A percentile compares a stretch with the other conserved stretches of the same genome.
Conservation (phyloP, 2,329 filamentous ascomycete genomes). For the Xylaria sp. region DNA sequence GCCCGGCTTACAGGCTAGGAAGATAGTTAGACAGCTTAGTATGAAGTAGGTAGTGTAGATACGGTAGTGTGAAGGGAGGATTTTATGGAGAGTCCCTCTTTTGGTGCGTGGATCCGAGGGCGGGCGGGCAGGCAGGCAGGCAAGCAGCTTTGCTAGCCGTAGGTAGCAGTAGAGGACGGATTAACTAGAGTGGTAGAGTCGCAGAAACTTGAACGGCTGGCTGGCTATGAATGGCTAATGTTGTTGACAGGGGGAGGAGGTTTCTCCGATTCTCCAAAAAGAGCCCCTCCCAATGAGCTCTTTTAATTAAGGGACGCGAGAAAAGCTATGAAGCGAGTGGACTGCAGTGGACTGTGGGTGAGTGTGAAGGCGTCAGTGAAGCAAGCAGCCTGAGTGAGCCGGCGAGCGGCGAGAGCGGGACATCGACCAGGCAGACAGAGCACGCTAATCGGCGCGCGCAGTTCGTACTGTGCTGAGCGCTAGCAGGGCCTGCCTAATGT, state of each 20-base stretch:
- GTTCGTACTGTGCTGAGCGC: not conserved
- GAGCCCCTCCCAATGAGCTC: not conserved
- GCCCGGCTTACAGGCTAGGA: not conserved
- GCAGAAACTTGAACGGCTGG: too few species aligned
- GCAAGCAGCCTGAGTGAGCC: too few species aligned
- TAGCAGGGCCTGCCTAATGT: not conserved
- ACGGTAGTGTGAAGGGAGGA: conserved; percentile 6
- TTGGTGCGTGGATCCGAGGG: conserved; percentile 8
- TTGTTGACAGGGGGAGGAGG: not conserved
- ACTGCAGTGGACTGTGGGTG: not conserved
- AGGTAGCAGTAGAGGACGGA: too few species aligned
- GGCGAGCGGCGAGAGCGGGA: not conserved
- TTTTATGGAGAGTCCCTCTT: conserved; percentile 12
- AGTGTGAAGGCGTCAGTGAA: not conserved
- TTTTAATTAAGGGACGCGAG: not conserved
- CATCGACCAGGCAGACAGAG: not conserved
- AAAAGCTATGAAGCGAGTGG: not conserved
- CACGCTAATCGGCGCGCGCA: not conserved
- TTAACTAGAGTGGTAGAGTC: too few species aligned
- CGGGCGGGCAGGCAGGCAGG: not conserved
- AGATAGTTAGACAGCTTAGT: conserved; percentile 1
- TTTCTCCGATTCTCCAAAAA: not conserved
- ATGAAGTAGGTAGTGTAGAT: conserved; percentile 2
- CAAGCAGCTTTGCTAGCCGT: not conserved
- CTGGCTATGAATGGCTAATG: not conserved